phyloP scores from a whole-genome alignment of 306 rosid genomes.

The Vigna radiata region DNA sequence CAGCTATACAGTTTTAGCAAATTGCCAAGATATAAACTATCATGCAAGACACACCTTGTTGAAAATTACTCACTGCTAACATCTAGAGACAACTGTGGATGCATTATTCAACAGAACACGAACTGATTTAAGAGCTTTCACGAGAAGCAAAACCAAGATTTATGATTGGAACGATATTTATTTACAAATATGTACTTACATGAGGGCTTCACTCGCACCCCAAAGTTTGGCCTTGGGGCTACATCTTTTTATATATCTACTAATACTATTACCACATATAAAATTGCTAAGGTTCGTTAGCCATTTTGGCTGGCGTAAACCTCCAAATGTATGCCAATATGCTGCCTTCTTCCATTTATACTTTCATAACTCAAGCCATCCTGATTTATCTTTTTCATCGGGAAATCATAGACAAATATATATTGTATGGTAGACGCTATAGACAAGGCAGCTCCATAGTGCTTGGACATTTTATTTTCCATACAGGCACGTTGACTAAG shows the following conservation, averaged over 20 bases:
- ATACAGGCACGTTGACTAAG: conserved; percentile 9
- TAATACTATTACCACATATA: background rate
- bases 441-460: conserved; percentile 25
- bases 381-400: background rate
- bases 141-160: conserved; percentile 24
- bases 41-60: conserved; percentile 7
- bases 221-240: conserved; percentile 29
- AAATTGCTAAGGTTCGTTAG: conserved; percentile 10
- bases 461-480: conserved; percentile 17
- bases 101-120: conserved; percentile 24
- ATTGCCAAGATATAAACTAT: conserved; percentile 30
- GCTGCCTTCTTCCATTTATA: background rate
- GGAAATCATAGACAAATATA: background rate
- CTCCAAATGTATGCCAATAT: conserved; percentile 15
- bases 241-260: background rate
- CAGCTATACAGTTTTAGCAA: background rate
- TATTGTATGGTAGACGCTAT: background rate
- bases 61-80: conserved; percentile 20
- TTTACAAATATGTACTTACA: conserved; percentile 21
- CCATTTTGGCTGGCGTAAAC: conserved; percentile 9
- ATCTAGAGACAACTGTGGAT: conserved; percentile 5
- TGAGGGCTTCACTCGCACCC: conserved; percentile 7
- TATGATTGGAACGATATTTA: background rate
- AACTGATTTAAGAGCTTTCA: conserved; percentile 5
- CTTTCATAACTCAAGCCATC: conserved; percentile 20